Evolutionary conservation across 352 stramenopile genomes (phyloP), one percentile per base, ranked within the genome.

Genomic region (Globisporangium emineosum): DNA sequence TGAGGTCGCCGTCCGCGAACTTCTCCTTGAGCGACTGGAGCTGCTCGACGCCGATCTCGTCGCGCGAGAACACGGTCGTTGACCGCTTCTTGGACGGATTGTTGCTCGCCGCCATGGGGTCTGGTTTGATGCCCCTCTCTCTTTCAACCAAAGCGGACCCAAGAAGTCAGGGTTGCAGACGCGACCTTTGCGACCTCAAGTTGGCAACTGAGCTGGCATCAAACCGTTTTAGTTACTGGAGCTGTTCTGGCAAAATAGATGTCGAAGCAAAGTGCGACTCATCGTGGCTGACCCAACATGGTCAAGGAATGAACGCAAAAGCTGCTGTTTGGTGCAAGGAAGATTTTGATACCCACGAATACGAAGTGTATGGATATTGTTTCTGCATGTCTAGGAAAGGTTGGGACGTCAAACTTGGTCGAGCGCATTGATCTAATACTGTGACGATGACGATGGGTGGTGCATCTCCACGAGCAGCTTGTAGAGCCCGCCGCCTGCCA

Each of bases 11-110:
- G 67, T 90, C 86, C 0, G 84, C 84, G 59, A 91, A 93, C 68
- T 90, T 90, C 51, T 91, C 82, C 70, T 93, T 91, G 70, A 92
- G 81, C 47, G 81, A 90, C 69, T 92, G 81, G 2, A 92, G 75
- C 66, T 92, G 81, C 72, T 90, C 81, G 60, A 92, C 81, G 57
- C 84, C 84, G 54, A 93, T 93, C 70, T 86, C 81, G 66, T 91
- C 84, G 49, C 82, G 80, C 37, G 84, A 93, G 63, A 91, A 93
- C 17, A 89, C 78, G 0, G 81, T 90, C 37, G 69, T 67, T 2
- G 81, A 88, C 29, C 78, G 68, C 27, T 67, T 67, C 43, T 71
- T 56, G 50, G 33, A 43, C 23, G 43, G 43, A 35, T 47, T 64
- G 47, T 47, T 51, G 59, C 25, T 58, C 54, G 62, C 49, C 9